Evolutionary conservation across 2,329 filamentous ascomycete species (phyloP).

Genomic region (Pseudocercospora fuligena): DNA sequence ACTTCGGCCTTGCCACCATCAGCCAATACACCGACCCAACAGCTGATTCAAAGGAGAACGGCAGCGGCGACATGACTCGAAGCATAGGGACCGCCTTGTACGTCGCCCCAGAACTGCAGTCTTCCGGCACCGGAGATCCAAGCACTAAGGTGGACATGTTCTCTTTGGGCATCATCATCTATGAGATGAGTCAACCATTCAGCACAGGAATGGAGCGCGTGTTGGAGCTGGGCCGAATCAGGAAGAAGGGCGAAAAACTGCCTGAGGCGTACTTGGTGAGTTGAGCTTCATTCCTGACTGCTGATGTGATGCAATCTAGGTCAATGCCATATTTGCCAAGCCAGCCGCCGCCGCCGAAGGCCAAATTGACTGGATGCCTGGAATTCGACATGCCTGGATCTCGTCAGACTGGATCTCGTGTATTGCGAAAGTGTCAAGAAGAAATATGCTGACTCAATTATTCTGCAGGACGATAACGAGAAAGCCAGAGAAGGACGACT

Average conservation of each 20-base stretch:
- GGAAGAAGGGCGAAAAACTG: constrained; percentile 69
- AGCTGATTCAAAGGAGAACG: constrained; percentile 23
- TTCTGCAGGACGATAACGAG: constrained; percentile 60
- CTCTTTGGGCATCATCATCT: constrained; percentile 95
- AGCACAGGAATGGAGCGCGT: constrained; percentile 68
- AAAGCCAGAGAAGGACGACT: constrained; percentile 74
- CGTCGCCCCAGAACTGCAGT: constrained; percentile 88
- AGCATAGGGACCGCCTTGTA: constrained; percentile 83
- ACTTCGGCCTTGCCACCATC: constrained; percentile 92
- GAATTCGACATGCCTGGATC: background rate
- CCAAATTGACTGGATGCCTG: background rate
- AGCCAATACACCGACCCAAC: constrained; percentile 71
- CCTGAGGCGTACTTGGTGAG: constrained; percentile 67
- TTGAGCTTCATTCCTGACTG: background rate
- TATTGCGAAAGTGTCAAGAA: background rate
- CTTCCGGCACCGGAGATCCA: constrained; percentile 75
- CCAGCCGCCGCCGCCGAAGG: background rate
- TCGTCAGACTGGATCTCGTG: background rate
- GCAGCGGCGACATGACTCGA: constrained; percentile 66
- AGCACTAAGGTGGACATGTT: constrained; percentile 99
- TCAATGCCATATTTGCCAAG: background rate
- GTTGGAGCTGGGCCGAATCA: constrained; percentile 69
- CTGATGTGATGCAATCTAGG: background rate
- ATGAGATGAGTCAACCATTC: constrained; percentile 84
- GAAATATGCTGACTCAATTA: background rate